A percentile compares a stretch with the other conserved stretches of the same genome.
These are phyloP conservation scores for Blastomyces gilchristii DNA, from an alignment of 2,329 filamentous ascomycete species.

Conservation along the genomic window DNA sequence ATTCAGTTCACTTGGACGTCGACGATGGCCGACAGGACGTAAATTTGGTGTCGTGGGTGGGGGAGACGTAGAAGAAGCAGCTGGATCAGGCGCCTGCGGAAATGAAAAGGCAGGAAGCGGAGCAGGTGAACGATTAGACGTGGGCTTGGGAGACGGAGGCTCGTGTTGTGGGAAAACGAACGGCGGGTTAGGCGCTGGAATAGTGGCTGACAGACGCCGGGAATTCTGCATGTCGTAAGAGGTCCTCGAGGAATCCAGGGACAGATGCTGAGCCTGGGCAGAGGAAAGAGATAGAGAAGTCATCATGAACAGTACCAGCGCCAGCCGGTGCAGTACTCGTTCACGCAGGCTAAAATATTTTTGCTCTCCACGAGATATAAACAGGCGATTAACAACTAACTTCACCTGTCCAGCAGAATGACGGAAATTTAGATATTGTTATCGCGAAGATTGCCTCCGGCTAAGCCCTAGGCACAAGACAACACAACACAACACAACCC, in stretches of 20 bases:
- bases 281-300: slow-evolving; percentile 23
- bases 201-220: slow-evolving; percentile 11
- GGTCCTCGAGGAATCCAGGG: slow-evolving; percentile 21
- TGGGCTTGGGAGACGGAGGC: slow-evolving; percentile 43
- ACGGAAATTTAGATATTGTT: neutral
- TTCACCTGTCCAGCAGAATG: slow-evolving; percentile 1
- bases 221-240: slow-evolving; percentile 18
- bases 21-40: slow-evolving; percentile 53
- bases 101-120: slow-evolving; percentile 32
- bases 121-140: slow-evolving; percentile 39
- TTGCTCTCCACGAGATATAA: neutral
- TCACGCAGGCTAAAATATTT: slow-evolving; percentile 9
- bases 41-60: slow-evolving; percentile 42
- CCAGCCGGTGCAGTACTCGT: slow-evolving; percentile 2
- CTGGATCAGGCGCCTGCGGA: slow-evolving; percentile 25
- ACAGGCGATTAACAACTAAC: neutral
- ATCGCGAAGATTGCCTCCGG: neutral
- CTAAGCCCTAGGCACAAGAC: neutral
- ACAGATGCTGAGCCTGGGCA: slow-evolving; percentile 21
- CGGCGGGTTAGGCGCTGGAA: neutral
- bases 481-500: neutral
- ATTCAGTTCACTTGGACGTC: slow-evolving; percentile 79
- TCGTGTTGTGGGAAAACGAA: slow-evolving; percentile 18
- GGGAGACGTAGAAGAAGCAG: slow-evolving; percentile 37
- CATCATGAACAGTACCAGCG: slow-evolving; percentile 7